Evolutionary conservation across 1,139 yeast species (phyloP).

Genomic region (Yamadazyma diddensiae): DNA sequence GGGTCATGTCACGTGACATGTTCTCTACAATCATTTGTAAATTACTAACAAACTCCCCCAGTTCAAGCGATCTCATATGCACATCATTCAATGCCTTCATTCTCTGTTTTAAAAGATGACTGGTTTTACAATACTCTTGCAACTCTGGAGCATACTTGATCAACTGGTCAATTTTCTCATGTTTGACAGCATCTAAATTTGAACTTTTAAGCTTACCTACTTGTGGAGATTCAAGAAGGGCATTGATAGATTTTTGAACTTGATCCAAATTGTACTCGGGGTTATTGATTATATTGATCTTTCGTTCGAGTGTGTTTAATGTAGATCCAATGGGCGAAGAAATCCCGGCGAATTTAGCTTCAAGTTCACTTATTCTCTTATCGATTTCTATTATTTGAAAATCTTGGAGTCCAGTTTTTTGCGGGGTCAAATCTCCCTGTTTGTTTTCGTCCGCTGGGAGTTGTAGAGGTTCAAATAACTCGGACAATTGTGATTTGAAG

Average conservation of each 20-base stretch:
- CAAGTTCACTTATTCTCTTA: conserved; percentile 23
- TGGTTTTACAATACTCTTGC: conserved; percentile 26
- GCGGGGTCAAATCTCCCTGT: background rate
- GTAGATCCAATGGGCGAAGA: conserved; percentile 21
- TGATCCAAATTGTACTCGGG: conserved; percentile 29
- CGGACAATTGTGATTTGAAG: conserved; percentile 1
- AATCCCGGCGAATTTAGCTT: conserved; percentile 14
- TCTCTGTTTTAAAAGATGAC: conserved; percentile 44
- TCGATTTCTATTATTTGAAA: conserved; percentile 8
- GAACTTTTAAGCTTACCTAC: conserved; percentile 3
- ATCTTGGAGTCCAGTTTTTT: no score
- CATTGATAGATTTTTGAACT: conserved; percentile 18
- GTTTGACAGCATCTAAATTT: conserved; percentile 6
- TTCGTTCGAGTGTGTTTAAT: conserved; percentile 33
- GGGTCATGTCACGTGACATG: conserved; percentile 34
- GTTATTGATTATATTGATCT: conserved; percentile 35
- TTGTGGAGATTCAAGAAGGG: conserved; percentile 8
- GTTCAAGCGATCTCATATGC: conserved; percentile 38
- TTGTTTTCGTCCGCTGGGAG: background rate
- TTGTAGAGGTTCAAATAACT: conserved; percentile 3
- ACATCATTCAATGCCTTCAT: conserved; percentile 42
- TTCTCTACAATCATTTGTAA: conserved; percentile 35
- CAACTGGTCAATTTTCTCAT: conserved; percentile 34
- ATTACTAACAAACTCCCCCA: conserved; percentile 23
- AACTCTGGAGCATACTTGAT: conserved; percentile 35